phyloP scores from a whole-genome alignment of 345 rosid species.

The Aquilaria malaccensis region DNA sequence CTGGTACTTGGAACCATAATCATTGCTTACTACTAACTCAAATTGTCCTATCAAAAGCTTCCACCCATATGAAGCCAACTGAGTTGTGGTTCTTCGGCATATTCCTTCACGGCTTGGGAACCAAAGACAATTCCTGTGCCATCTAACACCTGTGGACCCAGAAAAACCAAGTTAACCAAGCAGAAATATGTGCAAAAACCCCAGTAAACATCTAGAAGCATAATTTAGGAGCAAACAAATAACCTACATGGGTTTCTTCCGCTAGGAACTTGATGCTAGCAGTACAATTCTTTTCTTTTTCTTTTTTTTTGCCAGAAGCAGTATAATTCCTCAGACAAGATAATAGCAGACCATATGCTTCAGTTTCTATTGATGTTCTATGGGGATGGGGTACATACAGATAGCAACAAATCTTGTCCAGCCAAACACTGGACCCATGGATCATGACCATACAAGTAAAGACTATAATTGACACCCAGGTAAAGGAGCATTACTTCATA shows the following conservation, averaged over 20 bases:
- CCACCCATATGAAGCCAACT: slow-evolving; percentile 86
- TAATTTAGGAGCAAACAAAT: background rate
- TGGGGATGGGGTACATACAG: too few relatives aligned
- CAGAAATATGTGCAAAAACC: background rate
- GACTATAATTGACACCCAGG: too few relatives aligned
- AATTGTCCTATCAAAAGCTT: slow-evolving; percentile 40
- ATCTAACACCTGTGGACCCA: slow-evolving; percentile 44
- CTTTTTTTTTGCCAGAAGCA: background rate
- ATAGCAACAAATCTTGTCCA: too few relatives aligned
- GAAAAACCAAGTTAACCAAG: slow-evolving; percentile 13
- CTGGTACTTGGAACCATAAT: too few relatives aligned
- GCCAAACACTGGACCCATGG: too few relatives aligned
- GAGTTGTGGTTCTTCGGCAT: slow-evolving; percentile 41
- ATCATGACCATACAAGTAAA: too few relatives aligned
- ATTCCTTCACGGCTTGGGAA: slow-evolving; percentile 52
- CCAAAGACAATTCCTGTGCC: slow-evolving; percentile 51
- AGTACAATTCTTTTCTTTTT: background rate
- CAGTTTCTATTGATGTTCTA: too few relatives aligned
- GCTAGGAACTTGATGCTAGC: background rate
- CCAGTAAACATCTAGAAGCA: background rate
- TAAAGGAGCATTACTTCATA: too few relatives aligned
- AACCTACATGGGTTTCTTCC: too few relatives aligned
- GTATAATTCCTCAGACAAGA: background rate
- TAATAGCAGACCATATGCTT: background rate
- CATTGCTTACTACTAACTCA: slow-evolving; percentile 11